Conservation (phyloP, 495 filamentous ascomycete species). For the Xylaria sp. region DNA sequence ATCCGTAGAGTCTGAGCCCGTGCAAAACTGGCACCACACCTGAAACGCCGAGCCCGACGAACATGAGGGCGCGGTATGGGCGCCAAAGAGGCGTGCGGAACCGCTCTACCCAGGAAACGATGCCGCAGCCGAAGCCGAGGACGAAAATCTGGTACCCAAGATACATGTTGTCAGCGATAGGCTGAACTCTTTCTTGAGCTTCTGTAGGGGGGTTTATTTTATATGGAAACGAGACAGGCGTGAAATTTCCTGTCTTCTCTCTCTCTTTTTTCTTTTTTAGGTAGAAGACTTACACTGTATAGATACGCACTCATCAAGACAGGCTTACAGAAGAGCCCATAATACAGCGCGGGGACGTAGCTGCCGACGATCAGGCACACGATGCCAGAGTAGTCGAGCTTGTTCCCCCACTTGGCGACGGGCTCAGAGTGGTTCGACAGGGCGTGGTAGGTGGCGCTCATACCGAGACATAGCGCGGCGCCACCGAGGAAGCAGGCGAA, state of each 20-base stretch:
- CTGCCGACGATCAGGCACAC: slow-evolving; percentile 87
- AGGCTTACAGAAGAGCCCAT: slow-evolving; percentile 77
- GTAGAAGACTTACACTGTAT: slow-evolving; percentile 67
- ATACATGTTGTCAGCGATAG: not conserved
- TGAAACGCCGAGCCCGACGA: slow-evolving; percentile 85
- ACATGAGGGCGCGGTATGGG: slow-evolving; percentile 86
- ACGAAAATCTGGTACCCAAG: slow-evolving; percentile 66
- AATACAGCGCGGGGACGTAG: slow-evolving; percentile 85
- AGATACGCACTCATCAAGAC: slow-evolving; percentile 71
- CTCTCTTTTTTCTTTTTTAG: not conserved
- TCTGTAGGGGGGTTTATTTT: not conserved
- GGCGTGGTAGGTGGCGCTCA: slow-evolving; percentile 76
- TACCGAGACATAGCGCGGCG: slow-evolving; percentile 77
- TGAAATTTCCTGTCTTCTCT: too few relatives aligned
- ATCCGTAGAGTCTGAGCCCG: slow-evolving; percentile 66
- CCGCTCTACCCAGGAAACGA: slow-evolving; percentile 75
- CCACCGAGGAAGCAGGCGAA: slow-evolving; percentile 83
- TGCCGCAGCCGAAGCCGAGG: slow-evolving; percentile 75
- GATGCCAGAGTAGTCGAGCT: slow-evolving; percentile 90
- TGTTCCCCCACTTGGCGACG: slow-evolving; percentile 57
- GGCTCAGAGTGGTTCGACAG: slow-evolving; percentile 50
- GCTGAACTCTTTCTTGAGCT: not conserved
- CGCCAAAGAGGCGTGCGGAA: slow-evolving; percentile 73
- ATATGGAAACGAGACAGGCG: not conserved
- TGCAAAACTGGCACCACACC: slow-evolving; percentile 79